Conservation (phyloP, 352 stramenopile genomes). For the Globisporangium spiculum region DNA sequence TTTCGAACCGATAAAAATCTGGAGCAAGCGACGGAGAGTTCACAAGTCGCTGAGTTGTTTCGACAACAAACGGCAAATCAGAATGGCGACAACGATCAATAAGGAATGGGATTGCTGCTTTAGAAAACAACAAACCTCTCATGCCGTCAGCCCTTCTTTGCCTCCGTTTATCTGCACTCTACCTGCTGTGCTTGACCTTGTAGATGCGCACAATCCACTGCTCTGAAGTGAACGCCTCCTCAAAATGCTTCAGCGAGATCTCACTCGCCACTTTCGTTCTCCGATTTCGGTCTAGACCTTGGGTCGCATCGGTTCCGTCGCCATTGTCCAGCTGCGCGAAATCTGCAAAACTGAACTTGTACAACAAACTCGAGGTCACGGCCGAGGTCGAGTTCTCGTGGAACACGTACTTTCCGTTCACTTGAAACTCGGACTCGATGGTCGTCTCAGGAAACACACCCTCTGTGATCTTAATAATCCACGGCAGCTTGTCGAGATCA, state of each 20-base stretch:
- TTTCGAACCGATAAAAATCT: conserved; percentile 95
- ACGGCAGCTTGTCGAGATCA: conserved; percentile 93
- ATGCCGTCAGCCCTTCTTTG: background rate
- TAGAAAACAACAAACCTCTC: background rate
- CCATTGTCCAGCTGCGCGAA: conserved; percentile 47
- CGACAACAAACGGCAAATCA: conserved; percentile 34
- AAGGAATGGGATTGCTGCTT: background rate
- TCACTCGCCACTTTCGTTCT: conserved; percentile 50
- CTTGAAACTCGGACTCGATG: conserved; percentile 83
- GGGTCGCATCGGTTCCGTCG: conserved; percentile 23
- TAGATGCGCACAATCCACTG: conserved; percentile 94
- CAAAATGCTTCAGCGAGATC: conserved; percentile 82
- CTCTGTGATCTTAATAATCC: conserved; percentile 91
- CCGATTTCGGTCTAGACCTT: conserved; percentile 74
- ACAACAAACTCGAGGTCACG: conserved; percentile 87
- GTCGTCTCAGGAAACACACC: conserved; percentile 81
- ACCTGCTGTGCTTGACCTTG: conserved; percentile 37
- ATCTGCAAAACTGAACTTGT: conserved; percentile 90
- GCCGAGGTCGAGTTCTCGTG: conserved; percentile 67
- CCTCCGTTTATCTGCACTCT: background rate
- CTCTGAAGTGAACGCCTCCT: conserved; percentile 91
- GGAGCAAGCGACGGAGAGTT: conserved; percentile 92
- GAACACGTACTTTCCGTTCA: conserved; percentile 68
- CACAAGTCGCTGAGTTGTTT: conserved; percentile 89
- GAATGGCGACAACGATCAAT: conserved; percentile 2